Base-by-base conservation (phyloP, 2,329 filamentous ascomycete species). In the Ophiostoma piceae region DNA sequence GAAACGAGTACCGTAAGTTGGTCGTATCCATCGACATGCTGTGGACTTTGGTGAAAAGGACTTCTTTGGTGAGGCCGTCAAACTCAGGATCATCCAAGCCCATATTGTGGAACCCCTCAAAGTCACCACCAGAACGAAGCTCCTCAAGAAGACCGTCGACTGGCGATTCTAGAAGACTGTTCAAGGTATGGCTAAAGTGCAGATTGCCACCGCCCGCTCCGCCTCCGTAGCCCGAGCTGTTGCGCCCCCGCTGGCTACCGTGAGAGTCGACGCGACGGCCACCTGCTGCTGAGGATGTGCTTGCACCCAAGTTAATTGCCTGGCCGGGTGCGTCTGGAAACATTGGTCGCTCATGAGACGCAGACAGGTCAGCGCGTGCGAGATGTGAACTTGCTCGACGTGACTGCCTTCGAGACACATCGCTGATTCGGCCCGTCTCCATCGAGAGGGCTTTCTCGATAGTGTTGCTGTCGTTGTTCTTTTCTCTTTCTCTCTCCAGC, bases 341-440 rank as follows among this genome's bases (percentile, higher is more conserved):
- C n/a, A 89, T 85, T 0, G 89, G 84, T 75, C 91, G 86, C 74
- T 96, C 93, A 73, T 94, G 91, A 19, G 90, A 95, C 11, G 92
- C 90, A 0, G 92, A 94, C 26, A 97, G 82, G 77, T 97, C 94
- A 41, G 92, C 91, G 75, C 94, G 86, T 19, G 94, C 94, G 68
- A 97, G 83, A 80, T 97, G 86, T 19, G 94, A 98, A 80, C 95
- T 99, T 35, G 98, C 90, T 67, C 95, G 87, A 62, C 95, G 88
- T 22, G 87, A 90, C 72, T 87, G 87, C 71, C 87, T 82, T 68
- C 87, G 81, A 0, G 84, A 84, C 14, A 82, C 82, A 19, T 83
- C 82, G n/a, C 78, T 77, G 12, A 80, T 82, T 69, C 84, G 84
- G 70, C 92, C 90, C 60, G 90, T 85, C 69, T 91, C 90, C n/a